Conservation (phyloP, 2,329 filamentous ascomycete genomes). For the Trichoderma breve region DNA sequence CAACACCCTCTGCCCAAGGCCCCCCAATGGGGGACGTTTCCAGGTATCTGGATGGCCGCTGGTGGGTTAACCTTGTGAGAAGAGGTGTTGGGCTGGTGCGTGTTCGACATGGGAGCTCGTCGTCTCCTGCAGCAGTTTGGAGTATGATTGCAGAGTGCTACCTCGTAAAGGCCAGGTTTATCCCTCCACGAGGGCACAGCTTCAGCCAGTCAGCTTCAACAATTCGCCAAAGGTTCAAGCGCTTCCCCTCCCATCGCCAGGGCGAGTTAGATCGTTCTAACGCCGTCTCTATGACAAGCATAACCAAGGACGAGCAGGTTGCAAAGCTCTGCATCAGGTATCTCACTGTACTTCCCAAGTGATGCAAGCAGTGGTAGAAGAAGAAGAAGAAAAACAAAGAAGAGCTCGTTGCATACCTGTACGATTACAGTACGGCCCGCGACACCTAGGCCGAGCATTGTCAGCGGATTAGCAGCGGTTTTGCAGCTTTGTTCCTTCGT, state of each 20-base stretch:
- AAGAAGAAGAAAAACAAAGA: background rate
- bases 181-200: background rate
- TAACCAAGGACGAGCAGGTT: background rate
- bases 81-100: conserved; percentile 31
- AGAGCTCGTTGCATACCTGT: background rate
- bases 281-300: background rate
- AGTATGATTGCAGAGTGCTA: conserved; percentile 5
- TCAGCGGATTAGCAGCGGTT: conserved; percentile 5
- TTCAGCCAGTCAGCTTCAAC: conserved; percentile 16
- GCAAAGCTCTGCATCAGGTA: background rate
- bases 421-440: background rate
- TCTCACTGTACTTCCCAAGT: background rate
- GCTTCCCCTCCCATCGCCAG: background rate
- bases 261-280: background rate
- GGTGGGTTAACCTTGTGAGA: conserved; percentile 29
- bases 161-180: conserved; percentile 14
- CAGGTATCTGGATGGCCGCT: conserved; percentile 30
- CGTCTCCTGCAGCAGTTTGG: conserved; percentile 12
- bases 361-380: background rate
- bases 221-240: background rate
- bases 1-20: conserved; percentile 27
- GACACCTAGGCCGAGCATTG: background rate
- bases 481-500: background rate
- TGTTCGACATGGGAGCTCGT: conserved; percentile 13
- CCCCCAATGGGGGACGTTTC: conserved; percentile 32